Evolutionary conservation across 106 monocot species (phyloP), one percentile per base, ranked within the genome.

Genomic region (Acorus calamus): DNA sequence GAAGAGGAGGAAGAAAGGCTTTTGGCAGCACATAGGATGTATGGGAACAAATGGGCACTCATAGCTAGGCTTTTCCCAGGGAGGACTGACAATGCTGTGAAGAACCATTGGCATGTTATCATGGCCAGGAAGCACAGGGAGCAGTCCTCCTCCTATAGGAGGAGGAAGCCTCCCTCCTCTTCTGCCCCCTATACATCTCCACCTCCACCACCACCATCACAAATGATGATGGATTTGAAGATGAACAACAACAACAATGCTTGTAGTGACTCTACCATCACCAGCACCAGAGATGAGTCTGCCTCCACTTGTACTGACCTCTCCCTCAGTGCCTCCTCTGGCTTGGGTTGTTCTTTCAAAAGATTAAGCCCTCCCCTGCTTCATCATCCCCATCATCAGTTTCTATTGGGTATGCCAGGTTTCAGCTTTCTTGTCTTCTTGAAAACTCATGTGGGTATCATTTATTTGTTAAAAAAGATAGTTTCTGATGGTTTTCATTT

Each of bases 51-150:
- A 58, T 89, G 89, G 89, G 79, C 89, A 2, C 66, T 89, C 53
- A 86, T 89, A 5, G 74, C 89, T 2, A 76, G 80, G 66, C 74
- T 86, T 28, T 89, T 89, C 61, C 82, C 82, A 4, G 89, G 89
- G 3, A 78, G 89, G 44, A 89, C 89, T 43, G 89, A 89, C 67
- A 89, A 89, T 76, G 89, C 89, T 12, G 82, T 89, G 41, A 89
- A 89, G 82, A 89, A 89, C 69, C 86, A 86, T 56, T 89, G 85
- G 86, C 89, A 89, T 73, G 89, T 89, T 45, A 72, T 89, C 69
- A 83, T 83, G 86, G 82, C 89, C 0, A 85, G 89, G 62, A 86
- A 64, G 72, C 74, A 77, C 13, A 82, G 85, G 57, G 82, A 86
- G 59, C 67, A 77, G 47, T 72, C 76, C 51, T 72, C 50, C 54